Evolutionary conservation across 495 filamentous ascomycete species (phyloP), one percentile per base, ranked within the genome.

Genomic region (Trichocladium uniseriatum): DNA sequence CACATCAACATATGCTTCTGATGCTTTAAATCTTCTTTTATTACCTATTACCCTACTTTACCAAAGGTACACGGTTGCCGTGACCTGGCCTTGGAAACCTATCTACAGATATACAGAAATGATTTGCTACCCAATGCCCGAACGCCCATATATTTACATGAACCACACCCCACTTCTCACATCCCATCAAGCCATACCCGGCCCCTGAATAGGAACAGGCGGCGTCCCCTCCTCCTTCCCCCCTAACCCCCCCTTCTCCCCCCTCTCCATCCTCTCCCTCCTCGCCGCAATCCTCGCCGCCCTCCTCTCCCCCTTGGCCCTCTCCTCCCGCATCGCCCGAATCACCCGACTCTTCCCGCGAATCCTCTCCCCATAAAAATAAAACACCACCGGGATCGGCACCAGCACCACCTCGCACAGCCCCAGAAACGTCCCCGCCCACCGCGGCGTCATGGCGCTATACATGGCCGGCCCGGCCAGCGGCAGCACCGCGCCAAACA

Each of bases 311-410:
- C 79, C 60, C 62, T 68, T 79, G 54, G 73, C 78, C 61, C 78
- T 76, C 49, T 91, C 85, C 60, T 80, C 81, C 51, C 83, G 74
- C 79, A 94, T 81, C 40, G 69, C 63, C 49, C 73, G 62, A 45
- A 94, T 87, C 18, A 91, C 67, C 8, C 69, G 68, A 47, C 82
- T 87, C 58, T 69, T 79, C 45, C 63, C 70, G 15, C 88, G 71
- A 40, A 94, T 88, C 54, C 65, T 73, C 18, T 79, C 72, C 0
- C 87, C 87, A 56, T 84, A 89, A 32, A 71, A 75, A 51, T 87
- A 94, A 57, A 94, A 92, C 9, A 83, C 66, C 43, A 89, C 75
- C 0, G 87, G 87, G 53, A 94, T 90, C 0, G 87, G 87, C 15
- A 90, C 79, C 53, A 87, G 70, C 5, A 70, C 60, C 9, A 82